Conservation (phyloP, 164 flowering plant genomes). For the Buxus sempervirens region DNA sequence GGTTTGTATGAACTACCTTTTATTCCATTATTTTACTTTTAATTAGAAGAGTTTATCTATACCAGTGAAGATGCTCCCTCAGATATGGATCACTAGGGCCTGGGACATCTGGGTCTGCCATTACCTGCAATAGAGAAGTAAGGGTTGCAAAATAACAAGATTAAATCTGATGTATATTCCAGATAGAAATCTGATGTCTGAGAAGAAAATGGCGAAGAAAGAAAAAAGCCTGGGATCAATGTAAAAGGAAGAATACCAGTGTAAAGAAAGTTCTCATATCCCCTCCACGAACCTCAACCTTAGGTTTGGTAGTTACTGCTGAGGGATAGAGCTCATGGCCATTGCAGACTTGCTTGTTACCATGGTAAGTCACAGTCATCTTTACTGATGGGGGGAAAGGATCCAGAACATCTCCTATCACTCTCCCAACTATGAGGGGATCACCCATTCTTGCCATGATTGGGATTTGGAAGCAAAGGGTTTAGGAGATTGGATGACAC, state of each 20-base stretch:
- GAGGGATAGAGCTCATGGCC: slow-evolving; percentile 66
- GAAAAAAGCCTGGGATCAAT: neutral
- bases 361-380: slow-evolving; percentile 47
- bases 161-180: neutral
- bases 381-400: slow-evolving; percentile 33
- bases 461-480: neutral
- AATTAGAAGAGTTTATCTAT: slow-evolving; percentile 1
- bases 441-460: slow-evolving; percentile 40
- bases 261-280: slow-evolving; percentile 62
- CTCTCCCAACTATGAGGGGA: slow-evolving; percentile 53
- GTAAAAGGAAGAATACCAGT: slow-evolving; percentile 34
- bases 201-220: neutral
- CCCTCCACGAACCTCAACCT: slow-evolving; percentile 54
- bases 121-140: slow-evolving; percentile 38
- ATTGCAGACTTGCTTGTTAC: slow-evolving; percentile 47
- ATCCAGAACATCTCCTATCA: slow-evolving; percentile 59
- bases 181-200: neutral
- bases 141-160: neutral
- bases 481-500: slow-evolving; percentile 1
- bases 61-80: slow-evolving; percentile 91
- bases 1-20: neutral
- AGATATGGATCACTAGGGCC: slow-evolving; percentile 90
- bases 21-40: neutral
- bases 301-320: slow-evolving; percentile 41
- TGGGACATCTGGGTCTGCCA: slow-evolving; percentile 96